Base-by-base conservation (phyloP, 2,329 filamentous ascomycete species). In the Colletotrichum liaoningense region DNA sequence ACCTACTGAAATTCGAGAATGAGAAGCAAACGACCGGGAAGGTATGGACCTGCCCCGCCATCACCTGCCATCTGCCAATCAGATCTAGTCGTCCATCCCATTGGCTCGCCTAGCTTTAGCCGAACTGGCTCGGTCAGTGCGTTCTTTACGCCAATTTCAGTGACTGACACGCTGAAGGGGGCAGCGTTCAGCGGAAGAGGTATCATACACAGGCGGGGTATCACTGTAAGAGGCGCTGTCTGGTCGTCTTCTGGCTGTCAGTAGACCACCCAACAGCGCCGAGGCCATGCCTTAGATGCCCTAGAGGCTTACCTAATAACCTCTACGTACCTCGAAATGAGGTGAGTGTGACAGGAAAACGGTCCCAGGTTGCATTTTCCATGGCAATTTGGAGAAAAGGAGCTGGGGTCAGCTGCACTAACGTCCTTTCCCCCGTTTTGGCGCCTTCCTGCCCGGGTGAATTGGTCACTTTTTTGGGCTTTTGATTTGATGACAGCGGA, bases 71-170 rank as follows among this genome's bases (percentile, higher is more conserved):
- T 4, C 24, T 42, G 30, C 42, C 70, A 60, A 64, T 64, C 59
- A 64, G 12, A 5, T 9, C 24, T 14, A 19, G 22, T 8, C 4
- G 8, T 38, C 26, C 38, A 8, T 72, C 55, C 35, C n/a, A 72
- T 72, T 69, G 66, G 70, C 24, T 69, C 70, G 70, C 70, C 46
- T 72, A 56, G n/a, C 2, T 26, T 49, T 38, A 60, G 42, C 66
- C 59, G 55, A 60, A 42, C 19, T 33, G 11, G 12, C 26, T 24
- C 52, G 4, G 33, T 52, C 52, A 52, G 63, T 57, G 52, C 52
- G 14, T 56, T 59, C 22, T 19, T 38, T 26, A 26, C 16, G 52
- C 52, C 52, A 49, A 49, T 2, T 22, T 5, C 19, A 49, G 42
- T 49, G 24, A 46, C 58, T 42, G 35, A 24, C 33, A 35, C 11